Evolutionary conservation across 179 eudicot genomes (phyloP).

Genomic region (Drosera spatulata): DNA sequence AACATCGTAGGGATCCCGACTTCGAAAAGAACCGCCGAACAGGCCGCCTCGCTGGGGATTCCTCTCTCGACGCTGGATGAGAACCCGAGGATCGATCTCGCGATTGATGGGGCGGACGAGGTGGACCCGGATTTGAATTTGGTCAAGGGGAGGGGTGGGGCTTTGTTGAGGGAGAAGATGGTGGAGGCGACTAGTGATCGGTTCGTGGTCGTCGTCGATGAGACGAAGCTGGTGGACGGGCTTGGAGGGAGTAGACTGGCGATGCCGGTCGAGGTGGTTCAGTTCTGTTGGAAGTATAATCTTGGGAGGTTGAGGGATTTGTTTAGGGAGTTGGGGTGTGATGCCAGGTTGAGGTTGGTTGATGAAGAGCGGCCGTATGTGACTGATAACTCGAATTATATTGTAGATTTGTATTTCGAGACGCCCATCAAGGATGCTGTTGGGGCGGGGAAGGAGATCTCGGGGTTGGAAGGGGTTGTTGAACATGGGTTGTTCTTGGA

Average conservation of each 20-base stretch:
- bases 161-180: slow-evolving; percentile 85
- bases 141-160: slow-evolving; percentile 94
- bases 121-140: slow-evolving; percentile 79
- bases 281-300: slow-evolving; percentile 91
- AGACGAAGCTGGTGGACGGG: slow-evolving; percentile 68
- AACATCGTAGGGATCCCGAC: slow-evolving; percentile 86
- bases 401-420: slow-evolving; percentile 87
- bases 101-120: slow-evolving; percentile 93
- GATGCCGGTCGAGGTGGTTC: slow-evolving; percentile 96
- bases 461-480: slow-evolving; percentile 75
- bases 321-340: slow-evolving; percentile 56
- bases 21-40: slow-evolving; percentile 73
- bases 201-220: slow-evolving; percentile 86
- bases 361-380: slow-evolving; percentile 69
- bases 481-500: slow-evolving; percentile 90
- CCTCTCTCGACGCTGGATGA: slow-evolving; percentile 64
- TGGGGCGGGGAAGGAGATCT: slow-evolving; percentile 73
- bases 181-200: slow-evolving; percentile 83
- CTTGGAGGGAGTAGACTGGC: slow-evolving; percentile 91
- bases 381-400: slow-evolving; percentile 79
- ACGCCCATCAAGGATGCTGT: slow-evolving; percentile 72
- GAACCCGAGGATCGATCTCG: slow-evolving; percentile 71
- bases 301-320: slow-evolving; percentile 47
- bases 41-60: slow-evolving; percentile 59
- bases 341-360: slow-evolving; percentile 74